Evolutionary conservation across 345 rosid species (phyloP).

Genomic region (Eucalyptus decipiens): DNA sequence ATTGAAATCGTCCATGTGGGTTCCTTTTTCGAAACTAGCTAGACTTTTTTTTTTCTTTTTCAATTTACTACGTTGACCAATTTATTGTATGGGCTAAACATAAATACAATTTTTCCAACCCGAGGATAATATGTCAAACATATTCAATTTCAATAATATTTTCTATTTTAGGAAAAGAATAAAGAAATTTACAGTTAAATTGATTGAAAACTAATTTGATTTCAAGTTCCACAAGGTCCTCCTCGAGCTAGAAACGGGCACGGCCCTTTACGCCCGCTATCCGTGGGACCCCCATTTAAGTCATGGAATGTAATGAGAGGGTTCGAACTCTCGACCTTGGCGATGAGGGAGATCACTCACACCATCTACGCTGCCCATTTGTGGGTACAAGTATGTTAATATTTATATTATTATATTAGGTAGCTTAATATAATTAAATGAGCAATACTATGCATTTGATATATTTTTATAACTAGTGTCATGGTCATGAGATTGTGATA

Average conservation of each 20-base stretch:
- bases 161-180: background rate
- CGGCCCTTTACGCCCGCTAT: no score
- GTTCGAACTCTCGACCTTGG: no score
- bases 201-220: background rate
- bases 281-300: rapidly evolving
- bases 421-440: background rate
- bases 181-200: background rate
- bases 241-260: no score
- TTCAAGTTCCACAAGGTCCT: background rate
- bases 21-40: background rate
- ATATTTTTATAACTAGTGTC: background rate
- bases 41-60: background rate
- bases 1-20: background rate
- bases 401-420: background rate
- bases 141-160: background rate
- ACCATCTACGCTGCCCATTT: no score
- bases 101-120: background rate
- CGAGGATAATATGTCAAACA: background rate
- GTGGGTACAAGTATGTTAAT: background rate
- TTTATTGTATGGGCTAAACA: background rate
- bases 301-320: no score
- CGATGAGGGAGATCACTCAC: no score
- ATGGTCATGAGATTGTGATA: background rate
- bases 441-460: background rate
- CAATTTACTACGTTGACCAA: background rate